phyloP scores from a whole-genome alignment of 2,329 filamentous ascomycete genomes.

The Malbranchea zuffiana region DNA sequence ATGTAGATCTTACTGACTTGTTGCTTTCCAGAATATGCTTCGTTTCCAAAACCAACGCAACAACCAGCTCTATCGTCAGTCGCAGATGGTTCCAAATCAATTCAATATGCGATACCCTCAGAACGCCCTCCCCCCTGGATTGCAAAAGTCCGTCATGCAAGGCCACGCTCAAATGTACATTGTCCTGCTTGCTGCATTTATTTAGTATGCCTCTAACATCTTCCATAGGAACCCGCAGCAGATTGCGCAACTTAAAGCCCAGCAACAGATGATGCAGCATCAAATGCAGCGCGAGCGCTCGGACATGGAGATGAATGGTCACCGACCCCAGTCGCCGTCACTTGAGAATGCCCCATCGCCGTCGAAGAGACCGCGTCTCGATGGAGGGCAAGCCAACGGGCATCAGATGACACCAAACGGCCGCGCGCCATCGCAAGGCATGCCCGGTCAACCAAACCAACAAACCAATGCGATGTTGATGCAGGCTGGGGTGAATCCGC shows the following conservation, averaged over 20 bases:
- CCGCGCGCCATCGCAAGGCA: constrained; percentile 55
- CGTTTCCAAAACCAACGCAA: constrained; percentile 65
- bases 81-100: constrained; percentile 49
- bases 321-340: constrained; percentile 69
- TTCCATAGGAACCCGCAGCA: constrained; percentile 47
- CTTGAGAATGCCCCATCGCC: constrained; percentile 85
- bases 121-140: constrained; percentile 30
- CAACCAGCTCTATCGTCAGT: constrained; percentile 63
- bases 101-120: constrained; percentile 52
- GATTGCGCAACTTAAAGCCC: constrained; percentile 57
- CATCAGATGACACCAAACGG: constrained; percentile 70
- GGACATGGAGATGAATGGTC: constrained; percentile 72
- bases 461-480: constrained; percentile 39
- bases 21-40: constrained; percentile 44
- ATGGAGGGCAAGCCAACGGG: constrained; percentile 61
- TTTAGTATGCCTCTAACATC: constrained; percentile 11
- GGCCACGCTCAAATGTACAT: constrained; percentile 48
- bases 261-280: constrained; percentile 54
- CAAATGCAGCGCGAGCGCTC: constrained; percentile 84
- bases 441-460: constrained; percentile 55
- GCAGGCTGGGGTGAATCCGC: constrained; percentile 63
- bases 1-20: constrained; percentile 15
- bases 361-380: constrained; percentile 76
- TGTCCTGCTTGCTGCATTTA: constrained; percentile 9
- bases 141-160: constrained; percentile 66